Percentiles rank a stretch among this genome's conserved stretches.
Evolutionary conservation across 257 asterid species (phyloP).

Genomic region (Nicotiana paniculata): DNA sequence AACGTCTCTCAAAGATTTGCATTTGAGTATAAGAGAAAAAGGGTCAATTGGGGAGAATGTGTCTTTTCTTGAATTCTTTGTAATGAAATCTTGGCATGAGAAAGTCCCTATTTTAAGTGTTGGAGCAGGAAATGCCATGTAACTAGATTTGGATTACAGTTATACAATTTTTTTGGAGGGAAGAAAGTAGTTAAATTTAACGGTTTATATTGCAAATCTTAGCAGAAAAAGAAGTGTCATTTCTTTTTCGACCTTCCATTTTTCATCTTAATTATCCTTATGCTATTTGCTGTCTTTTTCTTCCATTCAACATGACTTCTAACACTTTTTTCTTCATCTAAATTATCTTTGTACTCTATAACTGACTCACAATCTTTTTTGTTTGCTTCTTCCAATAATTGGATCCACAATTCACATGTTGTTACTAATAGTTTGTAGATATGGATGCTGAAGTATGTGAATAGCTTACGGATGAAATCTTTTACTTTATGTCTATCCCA

Average conservation of each 20-base stretch:
- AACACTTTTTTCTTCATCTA: no score
- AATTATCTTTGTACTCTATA: no score
- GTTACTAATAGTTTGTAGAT: no score
- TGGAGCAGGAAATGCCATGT: slow-evolving; percentile 11
- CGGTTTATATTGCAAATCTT: neutral
- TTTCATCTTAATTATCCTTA: neutral
- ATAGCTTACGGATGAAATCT: no score
- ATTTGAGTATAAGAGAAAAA: slow-evolving; percentile 21
- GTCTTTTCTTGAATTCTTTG: slow-evolving; percentile 3
- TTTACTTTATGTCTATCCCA: no score
- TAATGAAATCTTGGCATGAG: neutral
- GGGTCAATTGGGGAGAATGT: slow-evolving; percentile 6
- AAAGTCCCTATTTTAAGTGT: neutral
- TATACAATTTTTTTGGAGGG: neutral
- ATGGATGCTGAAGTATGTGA: no score
- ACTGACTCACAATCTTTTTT: no score
- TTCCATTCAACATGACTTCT: no score
- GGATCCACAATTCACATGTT: no score
- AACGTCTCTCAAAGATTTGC: slow-evolving; percentile 24
- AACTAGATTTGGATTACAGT: neutral
- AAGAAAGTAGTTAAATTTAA: neutral
- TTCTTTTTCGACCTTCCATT: neutral
- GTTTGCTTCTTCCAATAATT: no score
- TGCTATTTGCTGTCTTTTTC: neutral
- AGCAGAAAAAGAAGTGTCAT: neutral